Conservation (phyloP, 1,284 basidiomycete species). For the Cutaneotrichosporon daszewskae region DNA sequence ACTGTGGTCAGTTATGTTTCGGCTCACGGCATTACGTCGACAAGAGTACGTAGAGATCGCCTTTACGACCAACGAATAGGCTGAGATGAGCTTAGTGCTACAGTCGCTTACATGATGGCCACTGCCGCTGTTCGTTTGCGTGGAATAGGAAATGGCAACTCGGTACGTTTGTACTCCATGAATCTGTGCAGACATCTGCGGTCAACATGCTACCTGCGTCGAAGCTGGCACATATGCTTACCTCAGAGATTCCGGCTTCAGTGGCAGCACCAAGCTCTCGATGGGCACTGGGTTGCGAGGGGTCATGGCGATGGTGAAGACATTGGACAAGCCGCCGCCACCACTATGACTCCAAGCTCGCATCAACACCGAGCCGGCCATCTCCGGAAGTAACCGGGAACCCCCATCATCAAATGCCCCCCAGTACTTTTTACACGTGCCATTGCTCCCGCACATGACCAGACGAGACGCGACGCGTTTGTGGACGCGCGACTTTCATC, state of each 20-base stretch:
- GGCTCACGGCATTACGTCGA: conserved; percentile 21
- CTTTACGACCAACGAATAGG: conserved; percentile 70
- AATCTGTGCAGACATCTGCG: conserved; percentile 38
- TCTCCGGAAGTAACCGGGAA: too few species aligned
- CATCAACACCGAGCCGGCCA: too few species aligned
- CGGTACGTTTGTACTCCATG: conserved; percentile 23
- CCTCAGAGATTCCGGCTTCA: conserved; percentile 41
- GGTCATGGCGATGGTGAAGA: conserved; percentile 13
- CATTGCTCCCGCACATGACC: too few species aligned
- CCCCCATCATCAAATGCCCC: too few species aligned
- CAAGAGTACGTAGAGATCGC: conserved; percentile 73
- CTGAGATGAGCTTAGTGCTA: conserved; percentile 10
- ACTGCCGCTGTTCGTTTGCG: conserved; percentile 35
- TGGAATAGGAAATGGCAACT: conserved; percentile 21
- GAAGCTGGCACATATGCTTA: conserved; percentile 9
- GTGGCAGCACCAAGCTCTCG: conserved; percentile 34
- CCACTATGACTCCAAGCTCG: too few species aligned
- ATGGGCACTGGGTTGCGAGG: conserved; percentile 26
- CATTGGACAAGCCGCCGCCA: too few species aligned
- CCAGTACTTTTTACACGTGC: too few species aligned
- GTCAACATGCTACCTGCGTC: not conserved
- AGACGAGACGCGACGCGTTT: too few species aligned
- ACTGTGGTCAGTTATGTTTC: not conserved
- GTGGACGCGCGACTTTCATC: too few species aligned
- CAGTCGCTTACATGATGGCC: conserved; percentile 29